Evolutionary conservation across 129 eudicot genomes (phyloP).

Genomic region (Centrapalus pauciflorus): DNA sequence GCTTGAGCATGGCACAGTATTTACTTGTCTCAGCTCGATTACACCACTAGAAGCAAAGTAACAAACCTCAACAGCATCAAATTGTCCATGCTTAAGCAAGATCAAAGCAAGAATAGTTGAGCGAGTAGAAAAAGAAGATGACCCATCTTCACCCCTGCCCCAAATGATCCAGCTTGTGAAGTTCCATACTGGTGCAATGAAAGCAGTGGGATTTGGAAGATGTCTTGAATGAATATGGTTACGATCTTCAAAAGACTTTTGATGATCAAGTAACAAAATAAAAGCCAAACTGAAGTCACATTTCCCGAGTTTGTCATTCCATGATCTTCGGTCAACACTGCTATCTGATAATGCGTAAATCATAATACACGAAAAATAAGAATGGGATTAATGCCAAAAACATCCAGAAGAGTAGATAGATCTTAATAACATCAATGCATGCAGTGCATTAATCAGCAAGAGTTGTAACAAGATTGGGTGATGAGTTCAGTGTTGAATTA

Average conservation of each 20-base stretch:
- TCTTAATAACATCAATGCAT: no score
- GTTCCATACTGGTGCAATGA: constrained; percentile 48
- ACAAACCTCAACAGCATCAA: constrained; percentile 81
- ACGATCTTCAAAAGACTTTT: constrained; percentile 32
- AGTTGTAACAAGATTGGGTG: neutral
- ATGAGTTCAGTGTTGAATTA: neutral
- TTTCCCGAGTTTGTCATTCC: constrained; percentile 76
- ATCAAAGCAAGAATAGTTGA: constrained; percentile 69
- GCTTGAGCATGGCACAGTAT: no score
- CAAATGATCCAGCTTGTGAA: constrained; percentile 86
- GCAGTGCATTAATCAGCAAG: neutral
- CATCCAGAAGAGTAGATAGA: neutral
- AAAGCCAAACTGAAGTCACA: constrained; percentile 74
- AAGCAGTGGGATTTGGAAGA: constrained; percentile 54
- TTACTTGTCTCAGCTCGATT: no score
- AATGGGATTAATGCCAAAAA: neutral
- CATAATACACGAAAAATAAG: neutral
- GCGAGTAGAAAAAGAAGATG: constrained; percentile 62
- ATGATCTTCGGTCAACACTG: constrained; percentile 47
- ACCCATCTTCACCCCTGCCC: constrained; percentile 65
- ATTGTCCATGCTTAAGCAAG: constrained; percentile 79
- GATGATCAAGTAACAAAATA: constrained; percentile 48
- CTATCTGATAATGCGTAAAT: constrained; percentile 43
- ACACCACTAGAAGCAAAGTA: constrained; percentile 10
- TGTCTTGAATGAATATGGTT: constrained; percentile 35